Base-by-base conservation (phyloP, 306 rosid genomes). In the Acacia acuminata region DNA sequence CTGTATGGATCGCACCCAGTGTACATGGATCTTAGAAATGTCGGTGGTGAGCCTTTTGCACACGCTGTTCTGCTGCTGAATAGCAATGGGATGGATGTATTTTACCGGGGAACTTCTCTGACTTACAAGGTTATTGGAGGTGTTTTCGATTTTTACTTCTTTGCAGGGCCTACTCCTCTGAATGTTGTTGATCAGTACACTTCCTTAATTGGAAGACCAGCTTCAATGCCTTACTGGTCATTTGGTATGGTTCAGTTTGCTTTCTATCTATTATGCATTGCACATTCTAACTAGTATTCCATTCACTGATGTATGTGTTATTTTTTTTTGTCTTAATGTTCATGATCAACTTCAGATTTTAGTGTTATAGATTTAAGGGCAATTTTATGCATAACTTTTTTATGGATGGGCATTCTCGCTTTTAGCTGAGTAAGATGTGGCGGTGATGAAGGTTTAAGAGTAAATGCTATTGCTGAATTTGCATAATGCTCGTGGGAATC, bases 211-310 rank as follows among this genome's bases (percentile, higher is more conserved):
- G 99, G 99, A 8, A 85, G 96, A 81, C 99, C 99, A 11, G 99
- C 99, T 82, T 88, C 99, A 45, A 96, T 96, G 99, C 99, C 99
- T 70, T 96, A 96, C 88, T 96, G 99, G 99, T 87, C 98, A 78
- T 86, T 96, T 2, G 99, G 99, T 96, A 91, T 58, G 88, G 61
- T 71, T 74, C 68, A 8, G 10, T 77, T 61, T 10, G 79, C 76
- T 27, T 77, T 68, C 34, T 81, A 30, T 11, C 38, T 25, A 27
- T 15, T 65, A 10, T 73, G 71, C 63, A 25, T 68, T 64, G 68
- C 36, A 2, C 73, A 43, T 79, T 63, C 51, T 81, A n/a, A 8
- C 47, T 44, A 27, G 17, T 55, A 14, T 73, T 51, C 70, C 70
- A 25, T 68, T 64, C 8, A 25, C 36, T 12, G 19, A 60, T 61